These are phyloP conservation scores for Discostella pseudostelligera DNA, from an alignment of 108 stramenopile species.

Conservation along the genomic window DNA sequence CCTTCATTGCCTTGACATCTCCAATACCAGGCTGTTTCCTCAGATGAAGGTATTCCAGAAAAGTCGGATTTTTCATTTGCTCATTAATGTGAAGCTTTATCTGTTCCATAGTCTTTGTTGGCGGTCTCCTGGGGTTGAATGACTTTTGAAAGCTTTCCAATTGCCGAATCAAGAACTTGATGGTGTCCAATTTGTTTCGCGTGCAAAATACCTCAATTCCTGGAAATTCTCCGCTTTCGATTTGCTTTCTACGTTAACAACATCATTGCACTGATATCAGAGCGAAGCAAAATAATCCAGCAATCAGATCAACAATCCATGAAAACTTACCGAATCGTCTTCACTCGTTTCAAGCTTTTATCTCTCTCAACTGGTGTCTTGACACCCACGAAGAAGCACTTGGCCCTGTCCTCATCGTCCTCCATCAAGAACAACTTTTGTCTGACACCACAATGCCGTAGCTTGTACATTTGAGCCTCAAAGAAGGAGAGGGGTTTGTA, in stretches of 20 bases:
- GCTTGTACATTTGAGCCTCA: slow-evolving; percentile 44
- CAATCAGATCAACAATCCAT: neutral
- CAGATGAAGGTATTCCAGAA: slow-evolving; percentile 27
- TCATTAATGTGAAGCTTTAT: slow-evolving; percentile 16
- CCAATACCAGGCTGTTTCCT: slow-evolving; percentile 18
- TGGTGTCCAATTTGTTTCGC: slow-evolving; percentile 7
- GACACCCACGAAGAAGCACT: slow-evolving; percentile 8
- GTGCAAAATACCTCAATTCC: slow-evolving; percentile 31
- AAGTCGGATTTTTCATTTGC: slow-evolving; percentile 31
- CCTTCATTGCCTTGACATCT: slow-evolving; percentile 39
- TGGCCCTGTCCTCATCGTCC: slow-evolving; percentile 21
- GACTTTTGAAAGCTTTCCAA: slow-evolving; percentile 18
- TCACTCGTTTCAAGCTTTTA: slow-evolving; percentile 24
- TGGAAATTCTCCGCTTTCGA: slow-evolving; percentile 12
- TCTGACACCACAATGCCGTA: slow-evolving; percentile 14
- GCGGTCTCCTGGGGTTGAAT: slow-evolving; percentile 13
- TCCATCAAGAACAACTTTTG: slow-evolving; percentile 33
- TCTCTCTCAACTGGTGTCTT: slow-evolving; percentile 6
- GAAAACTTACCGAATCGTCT: slow-evolving; percentile 14
- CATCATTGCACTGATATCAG: too few species aligned
- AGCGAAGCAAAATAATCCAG: too few species aligned
- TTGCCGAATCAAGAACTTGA: slow-evolving; percentile 23
- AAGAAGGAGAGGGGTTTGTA: slow-evolving; percentile 31
- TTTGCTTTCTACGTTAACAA: neutral
- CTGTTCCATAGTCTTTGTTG: slow-evolving; percentile 25